Evolutionary conservation across 768 basidiomycete species (phyloP).

Genomic region (Macrolepiota albuminosa): DNA sequence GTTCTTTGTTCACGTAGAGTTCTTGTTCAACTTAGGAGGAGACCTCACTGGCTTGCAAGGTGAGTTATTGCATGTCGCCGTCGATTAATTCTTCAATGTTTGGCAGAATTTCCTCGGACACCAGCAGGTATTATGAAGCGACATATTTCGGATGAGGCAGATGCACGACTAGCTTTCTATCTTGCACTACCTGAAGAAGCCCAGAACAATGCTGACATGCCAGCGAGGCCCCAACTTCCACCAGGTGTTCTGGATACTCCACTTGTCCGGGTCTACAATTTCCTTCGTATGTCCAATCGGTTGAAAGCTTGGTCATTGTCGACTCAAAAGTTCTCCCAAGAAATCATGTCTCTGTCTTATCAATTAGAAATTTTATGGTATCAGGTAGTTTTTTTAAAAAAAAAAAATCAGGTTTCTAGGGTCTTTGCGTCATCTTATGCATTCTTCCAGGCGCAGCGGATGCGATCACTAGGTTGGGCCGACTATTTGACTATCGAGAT

Average conservation of each 20-base stretch:
- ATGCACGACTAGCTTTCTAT: slow-evolving; percentile 63
- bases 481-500: slow-evolving; percentile 71
- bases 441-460: slow-evolving; percentile 54
- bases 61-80: slow-evolving; percentile 17
- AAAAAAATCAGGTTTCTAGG: not conserved
- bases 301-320: not conserved
- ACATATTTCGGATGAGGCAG: slow-evolving; percentile 70
- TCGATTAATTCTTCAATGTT: not conserved
- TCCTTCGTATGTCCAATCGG: slow-evolving; percentile 62
- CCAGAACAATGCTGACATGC: slow-evolving; percentile 35
- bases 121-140: slow-evolving; percentile 60
- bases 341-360: slow-evolving; percentile 89
- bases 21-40: slow-evolving; percentile 68
- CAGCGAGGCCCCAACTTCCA: slow-evolving; percentile 48
- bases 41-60: slow-evolving; percentile 72
- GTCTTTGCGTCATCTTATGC: not conserved
- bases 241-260: slow-evolving; percentile 73
- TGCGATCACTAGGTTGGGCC: slow-evolving; percentile 85
- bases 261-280: slow-evolving; percentile 80
- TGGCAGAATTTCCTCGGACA: slow-evolving; percentile 65
- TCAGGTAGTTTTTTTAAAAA: slow-evolving; percentile 39
- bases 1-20: slow-evolving; percentile 81
- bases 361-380: slow-evolving; percentile 88
- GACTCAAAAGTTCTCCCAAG: slow-evolving; percentile 33
- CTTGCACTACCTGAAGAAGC: slow-evolving; percentile 41